Evolutionary conservation across 164 flowering plant species (phyloP), one percentile per base, ranked within the genome.

Genomic region (Hamamelis virginiana): DNA sequence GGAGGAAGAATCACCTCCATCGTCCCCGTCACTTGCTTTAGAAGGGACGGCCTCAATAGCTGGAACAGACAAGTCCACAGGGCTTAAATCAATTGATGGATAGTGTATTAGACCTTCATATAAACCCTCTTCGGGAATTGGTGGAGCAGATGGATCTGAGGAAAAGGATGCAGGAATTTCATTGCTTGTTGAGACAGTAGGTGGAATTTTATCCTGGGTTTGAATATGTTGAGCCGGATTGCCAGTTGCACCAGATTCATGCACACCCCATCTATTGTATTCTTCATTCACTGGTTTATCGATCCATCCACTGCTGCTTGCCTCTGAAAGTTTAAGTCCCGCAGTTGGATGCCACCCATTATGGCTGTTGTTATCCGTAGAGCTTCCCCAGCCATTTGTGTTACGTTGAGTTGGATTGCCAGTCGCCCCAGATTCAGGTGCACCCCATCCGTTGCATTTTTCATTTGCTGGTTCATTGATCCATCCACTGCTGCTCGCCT

Each of bases 361-460:
- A 53, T 55, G 45, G 21, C 56, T 48, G 11, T 58, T 23, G 4
- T 60, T 11, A 48, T 50, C 63, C 10, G 44, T 15, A n/a, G 63
- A 12, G 47, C 27, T n/a, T 47, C 8, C 65, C 71, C 65, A 48
- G 52, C 58, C 71, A 48, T 69, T 69, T 38, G 47, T 69, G 65
- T n/a, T n/a, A n/a, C n/a, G n/a, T n/a, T n/a, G 43, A 43, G 65
- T 28, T 28, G 38, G 47, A 47, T 60, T 26, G 63, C 23, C 41
- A 43, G 25, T 56, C 12, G 21, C 14, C 25, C 70, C 59, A 15
- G 68, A 65, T 19, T 45, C 51, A 60, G 70, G 60, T 28, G 53
- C 69, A 22, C 56, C 67, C 77, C 77, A 69, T 18, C 77, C 77
- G 45, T 65, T 74, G 60, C 60, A 65, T 23, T 66, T 65, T 51